phyloP scores from a whole-genome alignment of 805 yeast species.

The Candida pini region DNA sequence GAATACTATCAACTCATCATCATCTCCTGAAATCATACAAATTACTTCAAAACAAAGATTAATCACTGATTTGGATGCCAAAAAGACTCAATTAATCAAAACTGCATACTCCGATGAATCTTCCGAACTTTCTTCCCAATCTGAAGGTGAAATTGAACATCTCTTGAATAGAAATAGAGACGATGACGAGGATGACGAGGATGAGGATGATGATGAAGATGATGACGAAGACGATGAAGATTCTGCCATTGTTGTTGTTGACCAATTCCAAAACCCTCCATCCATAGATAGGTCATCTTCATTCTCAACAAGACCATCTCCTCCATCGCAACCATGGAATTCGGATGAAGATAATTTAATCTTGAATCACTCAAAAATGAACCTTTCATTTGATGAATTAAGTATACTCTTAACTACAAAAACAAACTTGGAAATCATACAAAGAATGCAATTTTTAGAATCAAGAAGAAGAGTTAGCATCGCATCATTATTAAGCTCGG shows the following conservation, averaged over 20 bases:
- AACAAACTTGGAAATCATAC: conserved; percentile 68
- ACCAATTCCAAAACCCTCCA: background rate
- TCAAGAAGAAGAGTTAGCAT: conserved; percentile 9
- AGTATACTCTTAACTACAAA: conserved; percentile 67
- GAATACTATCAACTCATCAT: background rate
- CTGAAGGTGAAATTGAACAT: background rate
- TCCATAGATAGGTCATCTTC: background rate
- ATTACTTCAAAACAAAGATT: too few species aligned
- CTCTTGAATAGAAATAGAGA: background rate
- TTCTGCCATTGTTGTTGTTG: background rate
- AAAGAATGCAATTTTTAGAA: conserved; percentile 48
- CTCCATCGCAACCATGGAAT: conserved; percentile 35
- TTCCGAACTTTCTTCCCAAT: background rate
- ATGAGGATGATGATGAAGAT: background rate
- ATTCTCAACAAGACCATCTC: background rate
- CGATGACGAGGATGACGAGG: background rate
- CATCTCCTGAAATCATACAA: background rate
- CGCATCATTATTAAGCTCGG: conserved; percentile 6
- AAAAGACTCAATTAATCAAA: background rate
- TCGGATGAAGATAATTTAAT: conserved; percentile 70
- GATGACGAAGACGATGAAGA: background rate
- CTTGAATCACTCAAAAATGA: conserved; percentile 46
- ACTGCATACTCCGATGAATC: background rate
- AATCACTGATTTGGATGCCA: background rate
- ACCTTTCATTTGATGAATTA: conserved; percentile 66